Base-by-base conservation (phyloP, 2,329 filamentous ascomycete genomes). In the Xylariaceae sp. region DNA sequence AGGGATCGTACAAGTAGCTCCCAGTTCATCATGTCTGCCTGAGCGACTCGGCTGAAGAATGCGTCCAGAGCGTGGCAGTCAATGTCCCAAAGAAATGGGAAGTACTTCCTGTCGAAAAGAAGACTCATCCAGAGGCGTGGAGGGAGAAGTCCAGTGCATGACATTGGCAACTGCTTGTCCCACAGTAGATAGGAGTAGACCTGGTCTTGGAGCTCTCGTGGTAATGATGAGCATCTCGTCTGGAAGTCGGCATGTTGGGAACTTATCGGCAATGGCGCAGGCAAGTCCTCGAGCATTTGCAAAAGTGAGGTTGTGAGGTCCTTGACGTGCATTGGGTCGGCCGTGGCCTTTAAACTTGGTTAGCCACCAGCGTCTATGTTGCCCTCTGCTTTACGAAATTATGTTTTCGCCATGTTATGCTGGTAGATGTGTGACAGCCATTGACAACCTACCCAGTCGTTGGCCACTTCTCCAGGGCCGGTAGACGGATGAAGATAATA, bases 1-100 rank as follows among this genome's bases (percentile, higher is more conserved):
- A 56, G 43, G 21, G 36, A 47, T 8, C 52, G 50, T 3, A 56
- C 53, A 14, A 57, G 49, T 1, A 51, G 43, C 22, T 57, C 56
- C 55, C 55, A 57, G 25, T 58, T 52, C 1, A 48, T 44, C 10
- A 50, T 46, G 7, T 8, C 20, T 3, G 27, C 6, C 1, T n/a
- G 16, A 4, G 21, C 33, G 39, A 37, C 44, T 3, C 14, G 17
- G 1, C n/a, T 3, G n/a, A 37, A 47, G 36, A 48, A 52, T 12
- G 34, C 36, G 8, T 37, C 32, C 1, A 54, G 36, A 6, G 23
- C 37, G 6, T 12, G 17, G 3, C 22, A n/a, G 29, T 57, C 50
- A 3, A 57, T 25, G 7, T 53, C 46, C 25, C 34, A 46, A 2
- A 58, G 34, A 38, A 57, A 57, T 2, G 53, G 52, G 3, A 57